Base-by-base conservation (phyloP, 225 moss, liverwort and hornwort species). In the Lunularia cruciata region DNA sequence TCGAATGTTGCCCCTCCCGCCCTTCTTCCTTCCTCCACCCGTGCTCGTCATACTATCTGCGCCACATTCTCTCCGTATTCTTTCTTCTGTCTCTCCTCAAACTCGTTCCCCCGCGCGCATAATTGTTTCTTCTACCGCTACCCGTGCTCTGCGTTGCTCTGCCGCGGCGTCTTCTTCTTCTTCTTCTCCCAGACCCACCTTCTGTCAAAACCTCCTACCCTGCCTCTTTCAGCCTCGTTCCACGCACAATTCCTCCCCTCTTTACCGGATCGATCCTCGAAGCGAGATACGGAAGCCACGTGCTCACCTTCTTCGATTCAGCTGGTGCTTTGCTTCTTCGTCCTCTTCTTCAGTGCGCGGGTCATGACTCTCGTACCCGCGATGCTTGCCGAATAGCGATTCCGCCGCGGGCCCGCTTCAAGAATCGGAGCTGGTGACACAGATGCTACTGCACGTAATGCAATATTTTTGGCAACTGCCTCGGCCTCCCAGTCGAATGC, bases 321-420 rank as follows among this genome's bases (percentile, higher is more conserved):
- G 43, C 34, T 20, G 1, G 34, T 60, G 9, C 9, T 38, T 38
- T 33, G 34, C 23, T n/a, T 35, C 35, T 35, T 22, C 60, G 28
- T 60, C 37, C 28, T 60, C 33, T 35, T 6, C 26, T 9, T 23
- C 60, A 36, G 60, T 60, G 60, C 60, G 60, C 31, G 33, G 60
- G 60, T 60, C 60, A 38, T 60, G 60, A 38, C 27, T 9, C 18
- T 18, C 60, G 34, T 8, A 60, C 60, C 60, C 60, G 60, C 60
- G 60, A 60, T 60, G 37, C 60, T 38, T 60, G 60, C 60, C 47
- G 2, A 27, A 54, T 25, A 27, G 54, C 54, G 26, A 54, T 54
- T 54, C 12, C 11, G n/a, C 54, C 6, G 54, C 54, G 54, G 54
- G 54, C 54, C 54, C 54, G 25, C 26, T 9, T 14, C 54, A 54